A percentile compares a stretch with the other conserved stretches of the same genome.
Evolutionary conservation across 768 basidiomycete species (phyloP).

Genomic region (Mycena albidolilacea): DNA sequence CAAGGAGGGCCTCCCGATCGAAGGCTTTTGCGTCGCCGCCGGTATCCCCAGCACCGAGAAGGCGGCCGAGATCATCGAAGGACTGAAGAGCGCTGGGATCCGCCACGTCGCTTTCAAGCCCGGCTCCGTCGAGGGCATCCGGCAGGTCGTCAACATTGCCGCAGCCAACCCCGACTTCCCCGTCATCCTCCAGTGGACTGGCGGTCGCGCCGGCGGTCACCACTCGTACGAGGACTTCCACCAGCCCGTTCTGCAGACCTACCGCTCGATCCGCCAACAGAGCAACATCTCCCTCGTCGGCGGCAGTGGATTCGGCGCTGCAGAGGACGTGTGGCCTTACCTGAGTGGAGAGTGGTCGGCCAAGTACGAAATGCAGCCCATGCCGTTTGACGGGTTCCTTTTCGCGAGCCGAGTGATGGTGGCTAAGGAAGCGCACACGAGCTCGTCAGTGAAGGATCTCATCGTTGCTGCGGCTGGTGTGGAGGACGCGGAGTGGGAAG

Average conservation of each 20-base stretch:
- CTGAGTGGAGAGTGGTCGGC: constrained; percentile 96
- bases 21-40: constrained; percentile 99
- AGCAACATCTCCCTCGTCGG: constrained; percentile 91
- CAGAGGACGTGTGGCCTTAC: constrained; percentile 97
- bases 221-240: constrained; percentile 99
- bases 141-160: constrained; percentile 97
- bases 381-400: constrained; percentile 99
- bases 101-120: constrained; percentile 99
- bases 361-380: constrained; percentile 87
- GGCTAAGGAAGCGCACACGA: constrained; percentile 97
- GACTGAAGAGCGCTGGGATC: constrained; percentile 86
- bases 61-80: constrained; percentile 95
- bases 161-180: constrained; percentile 95
- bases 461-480: constrained; percentile 97
- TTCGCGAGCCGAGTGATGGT: constrained; percentile 99
- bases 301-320: constrained; percentile 96
- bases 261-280: constrained; percentile 90
- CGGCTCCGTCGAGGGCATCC: constrained; percentile 97
- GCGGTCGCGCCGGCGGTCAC: constrained; percentile 98
- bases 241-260: constrained; percentile 93
- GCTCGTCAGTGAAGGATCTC: constrained; percentile 94
- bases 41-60: constrained; percentile 98
- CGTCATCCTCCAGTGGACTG: constrained; percentile 99
- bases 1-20: constrained; percentile 93
- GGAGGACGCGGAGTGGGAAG: constrained; percentile 91